Evolutionary conservation across 2,329 filamentous ascomycete species (phyloP), one percentile per base, ranked within the genome.

Genomic region (Fusarium bactridioides): DNA sequence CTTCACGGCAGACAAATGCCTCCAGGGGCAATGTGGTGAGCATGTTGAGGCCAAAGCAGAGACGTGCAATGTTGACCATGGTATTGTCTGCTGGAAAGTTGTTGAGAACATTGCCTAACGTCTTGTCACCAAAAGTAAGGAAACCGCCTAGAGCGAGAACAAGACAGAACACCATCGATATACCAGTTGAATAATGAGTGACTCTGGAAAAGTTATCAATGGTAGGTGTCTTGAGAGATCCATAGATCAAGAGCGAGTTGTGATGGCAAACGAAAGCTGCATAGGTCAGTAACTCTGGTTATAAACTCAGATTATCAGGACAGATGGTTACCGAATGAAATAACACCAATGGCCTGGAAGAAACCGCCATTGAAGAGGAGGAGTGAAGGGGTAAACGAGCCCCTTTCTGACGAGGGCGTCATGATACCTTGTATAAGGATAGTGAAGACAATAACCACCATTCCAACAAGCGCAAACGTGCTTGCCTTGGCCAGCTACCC

Each of bases 11-110:
- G 61, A 99, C 96, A 81, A 99, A 99, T 21, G 94, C 95, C 85
- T 99, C 96, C 67, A 99, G 91, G 1, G 96, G 96, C 40, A 99
- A 86, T 4, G 96, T 98, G 19, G 96, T 98, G 77, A 99, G 90
- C 96, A 99, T 99, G 86, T 99, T 99, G 74, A 99, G 88, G 4
- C 96, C 96, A 79, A 99, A 98, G 83, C 94, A 98, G 56, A 99
- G 88, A 59, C 96, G 92, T 27, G 96, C 96, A 65, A 99, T 88
- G 82, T 98, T 98, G 79, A 98, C 94, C 90, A 98, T 92, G 76
- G 92, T 87, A 82, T 97, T 98, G 82, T 97, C 91, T 25, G 91
- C 86, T 4, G 95, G 93, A 79, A 99, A 98, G 84, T 99, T 99
- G 86, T 99, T 99, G 77, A 99, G 90, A 58, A 99, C 94, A 81